These are phyloP conservation scores for Psilocybe sp. DNA, from an alignment of 768 basidiomycete species.

Conservation along the genomic window DNA sequence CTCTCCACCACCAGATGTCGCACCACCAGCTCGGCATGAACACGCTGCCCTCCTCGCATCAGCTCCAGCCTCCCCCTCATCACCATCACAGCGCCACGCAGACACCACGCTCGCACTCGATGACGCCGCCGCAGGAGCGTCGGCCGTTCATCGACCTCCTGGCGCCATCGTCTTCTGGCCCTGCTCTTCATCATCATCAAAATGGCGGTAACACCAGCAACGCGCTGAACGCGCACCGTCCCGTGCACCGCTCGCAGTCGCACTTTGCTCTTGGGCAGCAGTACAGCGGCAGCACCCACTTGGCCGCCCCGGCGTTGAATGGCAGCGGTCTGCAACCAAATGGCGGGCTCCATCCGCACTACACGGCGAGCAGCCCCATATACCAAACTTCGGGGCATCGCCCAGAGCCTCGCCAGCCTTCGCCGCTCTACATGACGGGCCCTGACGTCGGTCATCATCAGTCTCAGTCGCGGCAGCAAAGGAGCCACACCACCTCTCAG, in stretches of 20 bases:
- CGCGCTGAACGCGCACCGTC: constrained; percentile 11
- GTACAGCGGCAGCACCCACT: constrained; percentile 23
- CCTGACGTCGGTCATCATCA: constrained; percentile 20
- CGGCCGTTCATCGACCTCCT: constrained; percentile 32
- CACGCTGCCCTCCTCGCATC: neutral
- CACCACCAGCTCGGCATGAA: neutral
- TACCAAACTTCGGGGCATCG: constrained; percentile 64
- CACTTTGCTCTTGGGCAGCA: constrained; percentile 46
- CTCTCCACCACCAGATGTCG: neutral
- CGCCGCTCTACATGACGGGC: constrained; percentile 35
- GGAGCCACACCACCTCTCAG: constrained; percentile 10
- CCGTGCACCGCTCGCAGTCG: constrained; percentile 51
- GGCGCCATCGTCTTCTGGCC: constrained; percentile 4
- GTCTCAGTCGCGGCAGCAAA: neutral
- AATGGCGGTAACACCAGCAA: neutral
- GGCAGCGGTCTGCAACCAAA: too few species aligned
- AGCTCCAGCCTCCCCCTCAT: neutral
- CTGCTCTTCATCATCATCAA: constrained; percentile 21
- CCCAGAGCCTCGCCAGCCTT: constrained; percentile 42
- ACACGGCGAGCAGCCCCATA: constrained; percentile 45
- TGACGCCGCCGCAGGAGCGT: constrained; percentile 44
- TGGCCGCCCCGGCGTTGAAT: neutral
- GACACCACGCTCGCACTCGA: constrained; percentile 39
- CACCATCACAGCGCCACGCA: too few species aligned
- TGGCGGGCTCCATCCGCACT: too few species aligned